Conservation (phyloP, 495 filamentous ascomycete genomes). For the Monascus purpureus region DNA sequence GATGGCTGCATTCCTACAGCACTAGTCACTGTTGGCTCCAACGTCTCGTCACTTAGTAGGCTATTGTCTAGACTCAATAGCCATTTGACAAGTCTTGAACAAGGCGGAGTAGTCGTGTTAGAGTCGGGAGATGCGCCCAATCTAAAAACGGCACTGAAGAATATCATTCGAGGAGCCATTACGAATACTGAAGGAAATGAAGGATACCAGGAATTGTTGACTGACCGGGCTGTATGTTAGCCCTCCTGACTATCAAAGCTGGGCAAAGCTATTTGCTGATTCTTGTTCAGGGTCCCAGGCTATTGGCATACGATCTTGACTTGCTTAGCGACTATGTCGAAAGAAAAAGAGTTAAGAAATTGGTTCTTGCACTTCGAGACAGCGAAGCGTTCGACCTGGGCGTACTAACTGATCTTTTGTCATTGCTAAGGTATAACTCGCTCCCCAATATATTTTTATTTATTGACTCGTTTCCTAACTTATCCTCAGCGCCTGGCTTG, state of each 20-base stretch:
- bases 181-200: slow-evolving; percentile 40
- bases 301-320: slow-evolving; percentile 85
- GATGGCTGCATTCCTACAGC: slow-evolving; percentile 55
- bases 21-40: slow-evolving; percentile 75
- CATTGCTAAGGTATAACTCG: slow-evolving; percentile 54
- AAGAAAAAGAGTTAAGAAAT: slow-evolving; percentile 37
- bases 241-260: neutral
- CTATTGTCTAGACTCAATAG: slow-evolving; percentile 53
- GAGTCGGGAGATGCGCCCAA: slow-evolving; percentile 69
- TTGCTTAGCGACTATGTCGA: slow-evolving; percentile 55
- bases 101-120: slow-evolving; percentile 49
- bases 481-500: slow-evolving; percentile 58
- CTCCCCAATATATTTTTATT: neutral
- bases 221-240: slow-evolving; percentile 38
- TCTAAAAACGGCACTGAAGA: slow-evolving; percentile 69
- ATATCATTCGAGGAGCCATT: slow-evolving; percentile 58
- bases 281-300: slow-evolving; percentile 42
- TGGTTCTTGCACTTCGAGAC: slow-evolving; percentile 73
- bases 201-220: slow-evolving; percentile 28
- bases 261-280: slow-evolving; percentile 7
- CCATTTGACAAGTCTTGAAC: slow-evolving; percentile 30
- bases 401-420: slow-evolving; percentile 66
- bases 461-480: too few species aligned
- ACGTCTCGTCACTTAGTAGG: slow-evolving; percentile 61
- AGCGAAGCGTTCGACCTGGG: slow-evolving; percentile 80